Percentiles rank a stretch among this genome's conserved stretches.
Evolutionary conservation across 495 filamentous ascomycete species (phyloP).

Genomic region (Neurospora africana): DNA sequence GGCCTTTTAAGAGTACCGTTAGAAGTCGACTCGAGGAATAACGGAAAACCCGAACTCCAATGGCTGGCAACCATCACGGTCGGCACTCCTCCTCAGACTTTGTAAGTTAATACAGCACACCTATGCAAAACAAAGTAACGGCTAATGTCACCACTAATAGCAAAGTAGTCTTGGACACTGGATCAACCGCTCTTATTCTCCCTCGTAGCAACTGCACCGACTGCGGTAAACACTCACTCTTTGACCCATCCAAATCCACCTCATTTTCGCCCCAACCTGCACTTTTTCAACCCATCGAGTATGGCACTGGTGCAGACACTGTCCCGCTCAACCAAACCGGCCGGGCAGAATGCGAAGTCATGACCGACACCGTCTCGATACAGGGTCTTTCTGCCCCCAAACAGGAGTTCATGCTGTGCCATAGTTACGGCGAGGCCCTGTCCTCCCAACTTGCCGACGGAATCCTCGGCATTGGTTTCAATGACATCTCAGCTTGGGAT

Average conservation of each 20-base stretch:
- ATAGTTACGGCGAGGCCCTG: constrained; percentile 14
- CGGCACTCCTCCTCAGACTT: constrained; percentile 15
- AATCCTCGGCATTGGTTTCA: constrained; percentile 21
- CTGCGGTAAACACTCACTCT: constrained; percentile 9
- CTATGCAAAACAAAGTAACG: background rate
- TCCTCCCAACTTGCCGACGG: constrained; percentile 18
- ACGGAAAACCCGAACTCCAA: constrained; percentile 7
- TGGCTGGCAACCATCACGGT: constrained; percentile 18
- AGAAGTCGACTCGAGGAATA: background rate
- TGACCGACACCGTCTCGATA: constrained; percentile 20
- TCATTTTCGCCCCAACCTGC: constrained; percentile 10
- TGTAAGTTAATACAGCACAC: constrained; percentile 4
- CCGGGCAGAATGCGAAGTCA: constrained; percentile 13
- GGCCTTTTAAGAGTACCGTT: background rate
- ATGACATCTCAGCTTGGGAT: background rate
- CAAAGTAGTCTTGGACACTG: constrained; percentile 21
- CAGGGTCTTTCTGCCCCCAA: constrained; percentile 5
- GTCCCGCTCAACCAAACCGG: constrained; percentile 3
- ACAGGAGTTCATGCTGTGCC: constrained; percentile 16
- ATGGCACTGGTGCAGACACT: constrained; percentile 13
- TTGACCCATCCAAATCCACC: constrained; percentile 6
- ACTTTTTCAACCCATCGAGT: background rate
- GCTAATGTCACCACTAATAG: background rate
- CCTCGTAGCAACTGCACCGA: constrained; percentile 14
- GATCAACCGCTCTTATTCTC: constrained; percentile 12